Evolutionary conservation across 2,329 filamentous ascomycete species (phyloP), one percentile per base, ranked within the genome.

Genomic region (Colletotrichum sp.): DNA sequence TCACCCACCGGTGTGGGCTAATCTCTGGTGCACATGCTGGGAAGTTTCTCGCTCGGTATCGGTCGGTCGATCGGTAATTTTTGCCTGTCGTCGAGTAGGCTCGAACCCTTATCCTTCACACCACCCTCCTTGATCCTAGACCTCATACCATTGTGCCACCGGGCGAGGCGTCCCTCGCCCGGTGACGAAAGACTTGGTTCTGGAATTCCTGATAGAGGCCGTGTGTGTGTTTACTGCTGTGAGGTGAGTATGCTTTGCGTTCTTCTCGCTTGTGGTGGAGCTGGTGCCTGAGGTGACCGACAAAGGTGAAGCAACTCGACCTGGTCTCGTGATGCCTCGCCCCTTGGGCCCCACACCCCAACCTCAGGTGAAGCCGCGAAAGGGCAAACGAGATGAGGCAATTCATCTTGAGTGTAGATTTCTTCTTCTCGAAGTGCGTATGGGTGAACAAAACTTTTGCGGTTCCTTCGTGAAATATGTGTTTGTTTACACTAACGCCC

Each of bases 361-460:
- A 52, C n/a, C 10, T 13, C n/a, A 22, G 44, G n/a, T 22, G n/a
- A 52, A 52, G n/a, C 44, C 12, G n/a, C n/a, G 0, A 52, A 52
- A 8, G 39, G 5, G 44, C 44, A 52, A 52, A 2, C 0, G 0
- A 52, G 44, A 52, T 13, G 44, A 52, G 44, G 4, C 44, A 52
- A 22, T 52, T 8, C n/a, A 22, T 22, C n/a, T 0, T 3, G 44
- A 24, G 44, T 8, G 44, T 24, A 52, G n/a, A 52, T 52, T 22
- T 3, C 6, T 8, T 52, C 0, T 1, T 22, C n/a, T 13, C 3
- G 3, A 52, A 52, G n/a, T 22, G n/a, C 6, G 0, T 52, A 5
- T 12, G n/a, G 44, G n/a, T 1, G 44, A 13, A 13, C 5, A 52
- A 52, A 52, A 52, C 2, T 22, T 8, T 52, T 22, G n/a, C 3